Conservation (phyloP, 768 basidiomycete species). For the Kwoniella heveanensis region DNA sequence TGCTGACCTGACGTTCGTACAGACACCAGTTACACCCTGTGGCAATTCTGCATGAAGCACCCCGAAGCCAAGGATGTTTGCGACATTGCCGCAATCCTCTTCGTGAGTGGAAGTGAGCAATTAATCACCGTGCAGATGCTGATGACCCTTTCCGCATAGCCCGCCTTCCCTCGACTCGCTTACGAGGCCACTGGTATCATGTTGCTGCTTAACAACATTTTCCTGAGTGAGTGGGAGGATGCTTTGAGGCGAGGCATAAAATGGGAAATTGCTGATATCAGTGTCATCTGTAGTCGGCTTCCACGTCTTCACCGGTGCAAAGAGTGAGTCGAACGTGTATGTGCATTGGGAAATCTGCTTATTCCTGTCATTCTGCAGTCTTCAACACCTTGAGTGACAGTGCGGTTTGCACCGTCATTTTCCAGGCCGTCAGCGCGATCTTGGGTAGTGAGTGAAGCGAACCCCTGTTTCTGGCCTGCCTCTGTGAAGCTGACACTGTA, state of each 20-base stretch:
- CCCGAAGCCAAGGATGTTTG: slow-evolving; percentile 62
- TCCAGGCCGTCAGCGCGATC: slow-evolving; percentile 48
- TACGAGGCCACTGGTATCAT: slow-evolving; percentile 63
- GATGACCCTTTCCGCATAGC: slow-evolving; percentile 30
- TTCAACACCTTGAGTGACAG: slow-evolving; percentile 49
- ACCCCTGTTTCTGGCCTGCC: background rate
- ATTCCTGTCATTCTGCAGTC: slow-evolving; percentile 25
- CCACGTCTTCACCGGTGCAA: slow-evolving; percentile 49
- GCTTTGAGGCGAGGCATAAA: background rate
- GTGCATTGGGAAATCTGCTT: background rate
- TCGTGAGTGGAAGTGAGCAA: slow-evolving; percentile 18
- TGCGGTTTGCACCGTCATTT: slow-evolving; percentile 43
- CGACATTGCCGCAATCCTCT: slow-evolving; percentile 61
- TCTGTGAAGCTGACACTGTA: background rate
- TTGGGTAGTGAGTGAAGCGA: slow-evolving; percentile 48
- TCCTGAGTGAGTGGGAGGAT: slow-evolving; percentile 44
- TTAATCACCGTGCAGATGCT: background rate
- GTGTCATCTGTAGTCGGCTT: slow-evolving; percentile 33
- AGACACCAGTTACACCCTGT: slow-evolving; percentile 61
- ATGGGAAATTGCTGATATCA: background rate
- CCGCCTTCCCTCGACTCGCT: slow-evolving; percentile 60
- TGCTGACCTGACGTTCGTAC: background rate
- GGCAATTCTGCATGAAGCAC: slow-evolving; percentile 62
- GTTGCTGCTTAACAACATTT: slow-evolving; percentile 64
- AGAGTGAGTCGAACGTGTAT: slow-evolving; percentile 28